These are phyloP conservation scores for Vaccinium darrowii DNA, from an alignment of 148 eudicot species.

Conservation along the genomic window DNA sequence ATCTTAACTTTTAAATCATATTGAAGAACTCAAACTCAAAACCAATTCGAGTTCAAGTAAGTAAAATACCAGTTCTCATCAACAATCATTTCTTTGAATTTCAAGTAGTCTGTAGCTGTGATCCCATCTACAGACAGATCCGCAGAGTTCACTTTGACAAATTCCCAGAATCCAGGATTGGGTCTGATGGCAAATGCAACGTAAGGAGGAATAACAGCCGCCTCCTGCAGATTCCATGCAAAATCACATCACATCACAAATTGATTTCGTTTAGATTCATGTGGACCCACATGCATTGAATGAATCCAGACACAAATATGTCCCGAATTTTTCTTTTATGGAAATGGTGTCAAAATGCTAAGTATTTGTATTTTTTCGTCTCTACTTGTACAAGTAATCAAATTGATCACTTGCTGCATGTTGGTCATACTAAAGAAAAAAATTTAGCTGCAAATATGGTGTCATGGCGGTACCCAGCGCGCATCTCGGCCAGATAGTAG, in stretches of 20 bases:
- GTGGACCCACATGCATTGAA: too few relatives aligned
- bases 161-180: constrained; percentile 87
- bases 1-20: not conserved
- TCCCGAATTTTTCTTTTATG: too few relatives aligned
- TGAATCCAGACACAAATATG: too few relatives aligned
- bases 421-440: not conserved
- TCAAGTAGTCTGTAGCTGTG: constrained; percentile 66
- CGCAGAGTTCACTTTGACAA: constrained; percentile 64
- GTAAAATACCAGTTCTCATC: constrained; percentile 64
- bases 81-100: constrained; percentile 65
- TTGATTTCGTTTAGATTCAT: too few relatives aligned
- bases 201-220: constrained; percentile 85
- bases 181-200: constrained; percentile 85
- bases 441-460: too few relatives aligned
- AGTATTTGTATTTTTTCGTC: not conserved
- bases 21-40: not conserved
- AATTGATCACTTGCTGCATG: not conserved
- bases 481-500: too few relatives aligned
- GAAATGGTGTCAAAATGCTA: too few relatives aligned
- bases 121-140: constrained; percentile 77
- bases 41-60: not conserved
- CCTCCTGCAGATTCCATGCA: constrained; percentile 57
- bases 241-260: not conserved
- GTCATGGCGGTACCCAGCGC: too few relatives aligned
- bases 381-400: not conserved